Conservation (phyloP, 129 eudicot genomes). For the Saussurea involucrata region DNA sequence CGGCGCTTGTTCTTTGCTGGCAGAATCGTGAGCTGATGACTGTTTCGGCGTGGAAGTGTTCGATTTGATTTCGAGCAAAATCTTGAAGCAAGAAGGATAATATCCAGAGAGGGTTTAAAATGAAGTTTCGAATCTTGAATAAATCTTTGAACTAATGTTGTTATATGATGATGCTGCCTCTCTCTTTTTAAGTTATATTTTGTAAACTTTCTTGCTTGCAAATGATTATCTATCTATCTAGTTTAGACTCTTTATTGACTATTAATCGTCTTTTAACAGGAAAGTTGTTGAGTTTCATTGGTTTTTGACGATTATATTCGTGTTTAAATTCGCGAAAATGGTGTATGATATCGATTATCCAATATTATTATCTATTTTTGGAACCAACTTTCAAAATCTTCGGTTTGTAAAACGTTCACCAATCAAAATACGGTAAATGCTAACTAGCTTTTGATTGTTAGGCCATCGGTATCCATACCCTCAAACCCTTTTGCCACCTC, state of each 20-base stretch:
- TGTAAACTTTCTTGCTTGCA: conserved; percentile 41
- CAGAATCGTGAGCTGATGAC: conserved; percentile 50
- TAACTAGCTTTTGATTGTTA: too few species aligned
- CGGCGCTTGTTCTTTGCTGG: conserved; percentile 63
- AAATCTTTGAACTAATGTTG: conserved; percentile 35
- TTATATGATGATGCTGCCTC: conserved; percentile 16
- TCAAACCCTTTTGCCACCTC: too few species aligned
- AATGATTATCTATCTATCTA: conserved; percentile 22
- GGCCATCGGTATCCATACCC: too few species aligned
- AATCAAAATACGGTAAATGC: too few species aligned
- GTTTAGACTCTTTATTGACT: conserved; percentile 17
- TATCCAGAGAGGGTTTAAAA: conserved; percentile 31
- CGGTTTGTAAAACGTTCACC: too few species aligned
- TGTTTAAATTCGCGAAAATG: conserved; percentile 1
- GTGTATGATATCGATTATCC: conserved; percentile 2
- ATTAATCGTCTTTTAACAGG: conserved; percentile 7
- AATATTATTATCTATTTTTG: too few species aligned
- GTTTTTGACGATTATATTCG: not conserved
- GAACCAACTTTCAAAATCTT: too few species aligned
- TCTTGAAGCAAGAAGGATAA: conserved; percentile 25
- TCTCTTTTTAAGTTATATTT: conserved; percentile 30
- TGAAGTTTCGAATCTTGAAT: conserved; percentile 27
- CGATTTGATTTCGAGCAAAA: conserved; percentile 14
- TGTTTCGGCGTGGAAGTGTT: conserved; percentile 68
- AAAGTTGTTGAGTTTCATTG: conserved; percentile 4